Evolutionary conservation across 495 filamentous ascomycete genomes (phyloP), one percentile per base, ranked within the genome.

Genomic region (Endocarpon pusillum): DNA sequence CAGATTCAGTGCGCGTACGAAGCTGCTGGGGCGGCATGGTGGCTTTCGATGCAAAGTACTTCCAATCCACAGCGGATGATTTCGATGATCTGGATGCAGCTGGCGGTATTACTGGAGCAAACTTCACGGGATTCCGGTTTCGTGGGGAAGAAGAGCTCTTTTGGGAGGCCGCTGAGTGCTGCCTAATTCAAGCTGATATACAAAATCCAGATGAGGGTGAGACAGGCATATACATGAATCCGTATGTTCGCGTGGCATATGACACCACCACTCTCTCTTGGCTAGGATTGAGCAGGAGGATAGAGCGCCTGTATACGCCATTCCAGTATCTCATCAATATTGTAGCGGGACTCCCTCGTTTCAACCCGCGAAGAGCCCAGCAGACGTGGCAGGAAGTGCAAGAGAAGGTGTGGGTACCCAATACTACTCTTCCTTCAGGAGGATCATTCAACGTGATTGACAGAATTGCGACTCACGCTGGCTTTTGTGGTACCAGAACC

Each of bases 21-120:
- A 78, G 73, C 41, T 89, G 81, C 52, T 86, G 81, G 81, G 75
- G 77, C 22, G 81, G 81, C 6, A 82, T 84, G 65, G 73, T 79
- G 4, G 78, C 78, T 3, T 82, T 83, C 44, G 74, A 84, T 44
- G 78, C 74, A 2, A 59, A 54, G 32, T 77, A 67, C 38, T 75
- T 85, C 44, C 71, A 53, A 29, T 33, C 37, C 17, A 35, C 16
- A 6, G 32, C 11, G 20, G 29, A 8, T 16, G 16, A 28, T 19
- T 16, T 24, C 11, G n/a, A 27, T 29, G 23, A 17, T 14, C 25
- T 15, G 18, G 6, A n/a, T 29, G 14, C 15, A 4, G 18, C 34
- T 12, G 15, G 7, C 8, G 23, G 22, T 12, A n/a, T 5, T 10
- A 18, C 14, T 29, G 8, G n/a, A n/a, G 23, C 19, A 7, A 29